Conservation (phyloP, 208 protist species). For the Acanthamoeba quina region DNA sequence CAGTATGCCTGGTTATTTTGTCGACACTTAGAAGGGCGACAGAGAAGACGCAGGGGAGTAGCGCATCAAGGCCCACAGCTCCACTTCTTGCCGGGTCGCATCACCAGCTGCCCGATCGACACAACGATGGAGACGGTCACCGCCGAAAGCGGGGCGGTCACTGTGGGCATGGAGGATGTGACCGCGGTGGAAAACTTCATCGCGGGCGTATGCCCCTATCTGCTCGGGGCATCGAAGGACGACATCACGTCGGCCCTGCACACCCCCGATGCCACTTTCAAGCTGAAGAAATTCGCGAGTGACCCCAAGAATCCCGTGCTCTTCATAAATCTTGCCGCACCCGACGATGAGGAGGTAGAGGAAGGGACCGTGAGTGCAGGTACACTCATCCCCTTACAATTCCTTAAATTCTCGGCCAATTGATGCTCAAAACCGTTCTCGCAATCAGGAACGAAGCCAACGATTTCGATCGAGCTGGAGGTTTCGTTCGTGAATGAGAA, state of each 20-base stretch:
- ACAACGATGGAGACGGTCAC: conserved; percentile 9
- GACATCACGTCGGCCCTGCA: not conserved
- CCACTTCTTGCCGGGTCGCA: too few species aligned
- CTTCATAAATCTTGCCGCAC: conserved; percentile 4
- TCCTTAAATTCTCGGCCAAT: too few species aligned
- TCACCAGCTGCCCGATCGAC: too few species aligned
- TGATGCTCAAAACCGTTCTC: too few species aligned
- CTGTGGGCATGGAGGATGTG: conserved; percentile 63
- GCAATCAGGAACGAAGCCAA: not conserved
- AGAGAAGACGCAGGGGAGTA: too few species aligned
- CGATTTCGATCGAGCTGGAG: conserved; percentile 56
- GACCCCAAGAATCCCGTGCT: conserved; percentile 48
- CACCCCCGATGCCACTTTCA: conserved; percentile 55
- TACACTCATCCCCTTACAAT: not conserved
- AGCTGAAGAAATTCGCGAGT: conserved; percentile 50
- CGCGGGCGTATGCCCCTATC: conserved; percentile 49
- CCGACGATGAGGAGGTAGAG: not conserved
- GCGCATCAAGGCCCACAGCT: too few species aligned
- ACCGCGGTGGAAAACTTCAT: conserved; percentile 52
- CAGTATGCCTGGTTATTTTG: too few species aligned
- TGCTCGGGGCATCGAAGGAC: not conserved
- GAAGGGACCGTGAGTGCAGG: not conserved
- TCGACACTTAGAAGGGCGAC: too few species aligned
- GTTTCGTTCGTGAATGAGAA: conserved; percentile 62
- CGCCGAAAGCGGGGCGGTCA: not conserved